phyloP scores from a whole-genome alignment of 192 early-diverging fungal genomes.

The Polychytrium aggregatum region DNA sequence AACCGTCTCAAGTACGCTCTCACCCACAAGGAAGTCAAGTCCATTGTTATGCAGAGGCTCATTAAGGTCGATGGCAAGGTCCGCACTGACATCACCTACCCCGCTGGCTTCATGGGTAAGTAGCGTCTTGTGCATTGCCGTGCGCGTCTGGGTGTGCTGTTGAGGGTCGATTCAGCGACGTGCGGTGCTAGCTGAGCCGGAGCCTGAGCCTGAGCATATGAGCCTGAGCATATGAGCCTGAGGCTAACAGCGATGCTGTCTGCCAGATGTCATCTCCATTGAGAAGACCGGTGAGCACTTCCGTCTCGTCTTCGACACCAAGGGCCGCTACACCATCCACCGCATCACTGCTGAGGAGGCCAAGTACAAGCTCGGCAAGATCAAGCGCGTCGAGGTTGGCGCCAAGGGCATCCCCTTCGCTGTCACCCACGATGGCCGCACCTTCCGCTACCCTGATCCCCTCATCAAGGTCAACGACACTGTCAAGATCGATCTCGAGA shows the following conservation, averaged over 20 bases:
- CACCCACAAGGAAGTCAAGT: constrained; percentile 90
- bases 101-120: constrained; percentile 93
- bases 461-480: constrained; percentile 99
- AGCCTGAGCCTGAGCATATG: too few relatives aligned
- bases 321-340: constrained; percentile 99
- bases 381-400: constrained; percentile 89
- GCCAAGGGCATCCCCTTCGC: constrained; percentile 91
- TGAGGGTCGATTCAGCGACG: too few relatives aligned
- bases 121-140: constrained; percentile 13
- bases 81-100: constrained; percentile 92
- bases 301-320: constrained; percentile 98
- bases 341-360: constrained; percentile 96
- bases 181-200: too few relatives aligned
- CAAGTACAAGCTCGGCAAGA: constrained; percentile 99
- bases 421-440: constrained; percentile 99
- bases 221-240: too few relatives aligned
- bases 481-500: constrained; percentile 91
- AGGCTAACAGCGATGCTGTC: too few relatives aligned
- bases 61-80: constrained; percentile 99
- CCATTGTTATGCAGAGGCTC: constrained; percentile 95
- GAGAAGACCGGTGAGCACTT: constrained; percentile 98
- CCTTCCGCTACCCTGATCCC: constrained; percentile 99
- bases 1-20: constrained; percentile 99
- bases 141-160: too few relatives aligned
- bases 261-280: constrained; percentile 77